These are phyloP conservation scores for Parascedosporium putredinis DNA, from an alignment of 2,329 filamentous ascomycete species.

Conservation along the genomic window DNA sequence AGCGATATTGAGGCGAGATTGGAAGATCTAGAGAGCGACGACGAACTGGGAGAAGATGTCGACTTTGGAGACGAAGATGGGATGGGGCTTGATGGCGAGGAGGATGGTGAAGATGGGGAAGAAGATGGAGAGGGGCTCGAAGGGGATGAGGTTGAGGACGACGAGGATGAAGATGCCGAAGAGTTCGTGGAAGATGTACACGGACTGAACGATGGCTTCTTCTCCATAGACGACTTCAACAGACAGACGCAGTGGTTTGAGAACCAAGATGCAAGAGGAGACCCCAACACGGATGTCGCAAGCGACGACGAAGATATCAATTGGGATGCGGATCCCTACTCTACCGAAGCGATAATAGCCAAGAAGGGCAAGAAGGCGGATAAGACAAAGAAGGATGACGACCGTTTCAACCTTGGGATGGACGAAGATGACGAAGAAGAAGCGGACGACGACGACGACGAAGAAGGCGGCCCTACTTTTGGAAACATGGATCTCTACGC, in stretches of 20 bases:
- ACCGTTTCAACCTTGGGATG: constrained; percentile 9
- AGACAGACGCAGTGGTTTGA: constrained; percentile 84
- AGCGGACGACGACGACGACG: constrained; percentile 49
- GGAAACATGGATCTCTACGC: constrained; percentile 67
- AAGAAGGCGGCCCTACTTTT: constrained; percentile 76
- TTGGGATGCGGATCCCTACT: constrained; percentile 71
- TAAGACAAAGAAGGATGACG: constrained; percentile 24
- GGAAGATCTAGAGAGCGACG: constrained; percentile 20
- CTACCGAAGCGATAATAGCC: constrained; percentile 21
- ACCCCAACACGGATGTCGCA: constrained; percentile 60
- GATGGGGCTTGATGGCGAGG: constrained; percentile 23
- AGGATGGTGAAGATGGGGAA: constrained; percentile 25
- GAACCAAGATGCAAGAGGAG: constrained; percentile 68
- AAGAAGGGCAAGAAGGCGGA: constrained; percentile 23
- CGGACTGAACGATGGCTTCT: constrained; percentile 93
- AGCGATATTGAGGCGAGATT: constrained; percentile 18
- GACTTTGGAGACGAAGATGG: constrained; percentile 20
- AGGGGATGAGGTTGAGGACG: constrained; percentile 38
- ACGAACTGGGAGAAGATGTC: constrained; percentile 18
- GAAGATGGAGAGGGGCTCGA: constrained; percentile 35
- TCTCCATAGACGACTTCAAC: constrained; percentile 97
- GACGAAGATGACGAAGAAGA: constrained; percentile 23
- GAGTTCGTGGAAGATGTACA: constrained; percentile 63
- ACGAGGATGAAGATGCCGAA: constrained; percentile 37
- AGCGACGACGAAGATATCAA: constrained; percentile 82